phyloP scores from a whole-genome alignment of 306 rosid species.

The Hippophae tibetana region DNA sequence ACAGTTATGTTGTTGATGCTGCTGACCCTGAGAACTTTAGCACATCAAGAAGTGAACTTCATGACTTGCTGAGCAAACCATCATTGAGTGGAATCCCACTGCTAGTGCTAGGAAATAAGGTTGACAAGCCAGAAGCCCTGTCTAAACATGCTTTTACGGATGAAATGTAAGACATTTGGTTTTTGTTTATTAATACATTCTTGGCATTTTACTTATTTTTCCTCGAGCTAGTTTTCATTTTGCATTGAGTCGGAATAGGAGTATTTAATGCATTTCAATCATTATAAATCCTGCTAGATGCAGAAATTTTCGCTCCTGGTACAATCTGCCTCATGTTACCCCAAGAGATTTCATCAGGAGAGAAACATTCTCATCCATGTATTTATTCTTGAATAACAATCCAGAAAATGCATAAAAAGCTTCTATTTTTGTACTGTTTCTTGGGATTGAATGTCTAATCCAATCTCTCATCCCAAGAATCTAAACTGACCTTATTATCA shows the following conservation, averaged over 20 bases:
- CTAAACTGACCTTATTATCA: background rate
- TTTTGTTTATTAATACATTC: background rate
- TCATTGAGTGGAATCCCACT: slow-evolving; percentile 76
- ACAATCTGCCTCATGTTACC: no score
- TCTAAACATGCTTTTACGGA: slow-evolving; percentile 69
- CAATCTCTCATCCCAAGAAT: background rate
- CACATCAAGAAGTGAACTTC: slow-evolving; percentile 73
- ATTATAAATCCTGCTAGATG: background rate
- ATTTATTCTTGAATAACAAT: no score
- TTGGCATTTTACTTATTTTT: background rate
- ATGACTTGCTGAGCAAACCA: slow-evolving; percentile 67
- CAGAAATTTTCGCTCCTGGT: background rate
- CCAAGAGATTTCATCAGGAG: no score
- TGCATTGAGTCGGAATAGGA: background rate
- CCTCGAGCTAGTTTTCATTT: background rate
- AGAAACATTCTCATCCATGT: no score
- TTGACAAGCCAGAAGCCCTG: slow-evolving; percentile 70
- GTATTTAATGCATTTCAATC: background rate
- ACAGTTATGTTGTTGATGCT: slow-evolving; percentile 90
- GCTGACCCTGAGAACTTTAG: slow-evolving; percentile 76
- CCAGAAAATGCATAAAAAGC: background rate
- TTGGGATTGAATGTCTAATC: background rate
- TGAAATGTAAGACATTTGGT: slow-evolving; percentile 48
- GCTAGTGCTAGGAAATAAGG: slow-evolving; percentile 84
- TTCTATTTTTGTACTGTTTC: background rate